Evolutionary conservation across 164 flowering plant genomes (phyloP).

Genomic region (Annona squamosa): DNA sequence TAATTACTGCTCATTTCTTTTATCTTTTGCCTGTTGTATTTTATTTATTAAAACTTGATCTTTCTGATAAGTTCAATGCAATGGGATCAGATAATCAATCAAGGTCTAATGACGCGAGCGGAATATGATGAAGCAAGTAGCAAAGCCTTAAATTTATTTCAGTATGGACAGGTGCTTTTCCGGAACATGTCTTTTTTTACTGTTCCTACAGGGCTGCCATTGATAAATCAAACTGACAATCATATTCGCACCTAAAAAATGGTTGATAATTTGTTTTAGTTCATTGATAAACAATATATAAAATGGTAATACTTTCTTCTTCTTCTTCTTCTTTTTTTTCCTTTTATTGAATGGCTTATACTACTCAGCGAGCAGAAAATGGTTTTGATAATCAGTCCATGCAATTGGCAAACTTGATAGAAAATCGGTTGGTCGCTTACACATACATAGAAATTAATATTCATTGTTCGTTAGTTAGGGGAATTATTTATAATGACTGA

Average conservation of each 20-base stretch:
- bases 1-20: background rate
- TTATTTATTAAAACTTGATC: background rate
- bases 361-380: background rate
- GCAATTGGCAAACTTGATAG: too few relatives aligned
- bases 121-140: slow-evolving; percentile 81
- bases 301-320: background rate
- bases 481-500: too few relatives aligned
- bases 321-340: background rate
- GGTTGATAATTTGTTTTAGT: background rate
- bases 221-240: background rate
- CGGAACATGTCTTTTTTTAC: background rate
- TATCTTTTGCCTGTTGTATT: background rate
- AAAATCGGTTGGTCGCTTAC: too few relatives aligned
- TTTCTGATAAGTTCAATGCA: background rate
- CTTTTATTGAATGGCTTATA: background rate
- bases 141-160: slow-evolving; percentile 79
- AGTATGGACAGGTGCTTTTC: slow-evolving; percentile 76
- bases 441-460: too few relatives aligned
- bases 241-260: background rate
- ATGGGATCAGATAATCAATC: slow-evolving; percentile 55
- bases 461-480: too few relatives aligned
- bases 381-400: too few relatives aligned
- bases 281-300: background rate
- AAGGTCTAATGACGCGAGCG: slow-evolving; percentile 76
- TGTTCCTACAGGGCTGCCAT: background rate